phyloP scores from a whole-genome alignment of 192 early-diverging fungal species.

The Paraglomus occultum region DNA sequence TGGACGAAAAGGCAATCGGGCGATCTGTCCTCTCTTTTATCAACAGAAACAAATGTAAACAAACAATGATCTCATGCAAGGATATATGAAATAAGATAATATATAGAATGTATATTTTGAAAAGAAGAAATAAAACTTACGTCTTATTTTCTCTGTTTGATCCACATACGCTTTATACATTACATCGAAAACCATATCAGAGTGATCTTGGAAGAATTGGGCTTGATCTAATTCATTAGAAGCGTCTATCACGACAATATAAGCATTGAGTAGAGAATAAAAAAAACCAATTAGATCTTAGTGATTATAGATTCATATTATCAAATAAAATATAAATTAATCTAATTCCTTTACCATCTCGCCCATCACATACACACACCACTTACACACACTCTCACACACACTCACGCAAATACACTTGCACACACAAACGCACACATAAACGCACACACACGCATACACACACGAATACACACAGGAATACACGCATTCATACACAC shows the following conservation, averaged over 20 bases:
- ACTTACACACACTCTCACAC: background rate
- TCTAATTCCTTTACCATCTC: background rate
- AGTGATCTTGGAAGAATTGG: conserved; percentile 78
- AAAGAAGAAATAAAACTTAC: conserved; percentile 36
- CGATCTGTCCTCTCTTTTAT: conserved; percentile 50
- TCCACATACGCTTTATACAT: conserved; percentile 63
- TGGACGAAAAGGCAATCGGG: conserved; percentile 52
- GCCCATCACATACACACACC: background rate
- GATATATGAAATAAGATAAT: too few species aligned
- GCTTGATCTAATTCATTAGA: conserved; percentile 68
- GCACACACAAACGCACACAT: too few species aligned
- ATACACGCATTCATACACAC: too few species aligned
- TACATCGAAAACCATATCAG: conserved; percentile 65
- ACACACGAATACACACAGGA: too few species aligned
- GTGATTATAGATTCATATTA: conserved; percentile 3
- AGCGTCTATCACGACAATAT: conserved; percentile 47
- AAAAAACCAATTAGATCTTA: conserved; percentile 7
- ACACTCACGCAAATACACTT: background rate
- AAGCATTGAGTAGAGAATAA: conserved; percentile 3
- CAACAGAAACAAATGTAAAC: conserved; percentile 15
- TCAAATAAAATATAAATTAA: background rate
- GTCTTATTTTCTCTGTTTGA: conserved; percentile 75
- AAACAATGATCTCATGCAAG: background rate
- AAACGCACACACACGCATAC: too few species aligned
- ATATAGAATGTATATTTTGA: too few species aligned